phyloP scores from a whole-genome alignment of 148 eudicot genomes.

The Diospyros lotus region DNA sequence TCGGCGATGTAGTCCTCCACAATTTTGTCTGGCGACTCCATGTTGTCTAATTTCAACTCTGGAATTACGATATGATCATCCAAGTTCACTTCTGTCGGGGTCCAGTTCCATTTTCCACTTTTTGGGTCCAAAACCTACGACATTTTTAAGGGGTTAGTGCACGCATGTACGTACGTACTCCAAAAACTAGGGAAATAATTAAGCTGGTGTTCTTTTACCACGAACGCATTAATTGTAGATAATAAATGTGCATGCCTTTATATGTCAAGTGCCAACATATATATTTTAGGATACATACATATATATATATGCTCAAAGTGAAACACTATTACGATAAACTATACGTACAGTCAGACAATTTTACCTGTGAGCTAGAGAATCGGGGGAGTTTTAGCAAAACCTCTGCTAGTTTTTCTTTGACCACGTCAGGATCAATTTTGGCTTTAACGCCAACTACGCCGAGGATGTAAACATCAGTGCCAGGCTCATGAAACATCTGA shows the following conservation, averaged over 20 bases:
- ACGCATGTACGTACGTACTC: no score
- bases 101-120: conserved; percentile 30
- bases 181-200: no score
- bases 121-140: conserved; percentile 40
- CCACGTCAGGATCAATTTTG: neutral
- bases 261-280: no score
- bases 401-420: neutral
- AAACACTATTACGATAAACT: no score
- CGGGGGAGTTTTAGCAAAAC: neutral
- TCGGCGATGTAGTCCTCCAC: conserved; percentile 29
- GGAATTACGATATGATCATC: conserved; percentile 22
- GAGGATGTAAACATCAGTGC: conserved; percentile 4
- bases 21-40: conserved; percentile 21
- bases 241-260: no score
- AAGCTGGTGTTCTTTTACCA: no score
- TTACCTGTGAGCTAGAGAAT: conserved; percentile 14
- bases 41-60: neutral
- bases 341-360: no score
- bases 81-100: conserved; percentile 17
- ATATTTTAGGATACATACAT: no score
- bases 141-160: no score
- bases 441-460: neutral
- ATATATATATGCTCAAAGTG: no score
- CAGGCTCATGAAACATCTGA: conserved; percentile 14
- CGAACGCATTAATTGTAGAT: no score